Evolutionary conservation across 768 basidiomycete genomes (phyloP).

Genomic region (Heimioporus sp.): DNA sequence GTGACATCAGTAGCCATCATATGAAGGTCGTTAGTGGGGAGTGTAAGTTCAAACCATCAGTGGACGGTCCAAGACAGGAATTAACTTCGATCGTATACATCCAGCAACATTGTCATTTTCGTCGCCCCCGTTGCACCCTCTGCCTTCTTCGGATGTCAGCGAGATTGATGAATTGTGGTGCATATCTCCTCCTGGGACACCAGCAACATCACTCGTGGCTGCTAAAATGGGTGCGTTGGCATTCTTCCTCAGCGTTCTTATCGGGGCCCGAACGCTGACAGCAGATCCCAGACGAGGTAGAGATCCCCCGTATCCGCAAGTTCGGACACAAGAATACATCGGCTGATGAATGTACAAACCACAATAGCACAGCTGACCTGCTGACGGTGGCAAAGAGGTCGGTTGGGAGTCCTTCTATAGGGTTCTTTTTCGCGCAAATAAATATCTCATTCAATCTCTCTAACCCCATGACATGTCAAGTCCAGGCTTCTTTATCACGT

Average conservation of each 20-base stretch:
- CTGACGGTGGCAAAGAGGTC: slow-evolving; percentile 20
- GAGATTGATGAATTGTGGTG: slow-evolving; percentile 53
- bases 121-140: slow-evolving; percentile 37
- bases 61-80: background rate
- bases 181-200: slow-evolving; percentile 46
- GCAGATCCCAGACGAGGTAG: slow-evolving; percentile 41
- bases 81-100: slow-evolving; percentile 5
- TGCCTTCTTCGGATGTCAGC: slow-evolving; percentile 37
- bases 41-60: slow-evolving; percentile 20
- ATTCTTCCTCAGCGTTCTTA: background rate
- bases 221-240: slow-evolving; percentile 48
- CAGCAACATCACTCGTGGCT: slow-evolving; percentile 38
- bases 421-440: slow-evolving; percentile 17
- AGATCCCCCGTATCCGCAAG: slow-evolving; percentile 51
- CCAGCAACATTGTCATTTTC: slow-evolving; percentile 39
- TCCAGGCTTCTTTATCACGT: slow-evolving; percentile 33
- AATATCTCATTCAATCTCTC: slow-evolving; percentile 17
- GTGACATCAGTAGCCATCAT: slow-evolving; percentile 45
- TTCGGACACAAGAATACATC: slow-evolving; percentile 36
- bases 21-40: slow-evolving; percentile 62
- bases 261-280: slow-evolving; percentile 4
- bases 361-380: slow-evolving; percentile 6
- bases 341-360: slow-evolving; percentile 2
- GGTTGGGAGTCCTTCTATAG: slow-evolving; percentile 12
- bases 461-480: slow-evolving; percentile 29